A percentile compares a stretch with the other conserved stretches of the same genome.
Evolutionary conservation across 805 yeast genomes (phyloP).

Genomic region (Dipodascus albidus): DNA sequence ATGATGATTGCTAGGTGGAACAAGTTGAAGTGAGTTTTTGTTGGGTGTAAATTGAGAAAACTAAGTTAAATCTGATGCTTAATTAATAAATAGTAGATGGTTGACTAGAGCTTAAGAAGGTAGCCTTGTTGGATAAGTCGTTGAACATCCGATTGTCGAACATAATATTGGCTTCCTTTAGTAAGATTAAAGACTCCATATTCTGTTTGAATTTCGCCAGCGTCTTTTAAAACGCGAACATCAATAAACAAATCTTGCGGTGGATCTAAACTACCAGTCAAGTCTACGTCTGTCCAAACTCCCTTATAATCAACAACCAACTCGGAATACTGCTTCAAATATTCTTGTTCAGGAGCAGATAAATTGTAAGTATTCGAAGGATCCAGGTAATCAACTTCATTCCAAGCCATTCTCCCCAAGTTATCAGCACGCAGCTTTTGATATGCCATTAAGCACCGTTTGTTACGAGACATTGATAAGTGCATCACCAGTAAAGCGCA

Average conservation of each 20-base stretch:
- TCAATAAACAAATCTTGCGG: conserved; percentile 89
- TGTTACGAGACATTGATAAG: conserved; percentile 75
- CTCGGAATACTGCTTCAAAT: conserved; percentile 58
- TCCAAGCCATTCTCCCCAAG: conserved; percentile 63
- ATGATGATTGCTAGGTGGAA: neutral
- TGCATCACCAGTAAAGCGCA: conserved; percentile 48
- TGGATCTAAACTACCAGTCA: conserved; percentile 82
- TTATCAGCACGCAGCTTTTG: conserved; percentile 59
- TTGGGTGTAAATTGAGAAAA: neutral
- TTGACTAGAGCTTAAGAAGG: conserved; percentile 50
- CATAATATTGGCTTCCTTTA: conserved; percentile 89
- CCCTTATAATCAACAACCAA: conserved; percentile 68
- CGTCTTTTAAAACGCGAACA: conserved; percentile 85
- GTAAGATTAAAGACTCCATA: conserved; percentile 91
- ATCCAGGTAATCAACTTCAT: conserved; percentile 24
- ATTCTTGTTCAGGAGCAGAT: conserved; percentile 73
- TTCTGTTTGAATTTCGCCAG: conserved; percentile 95
- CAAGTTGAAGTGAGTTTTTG: neutral
- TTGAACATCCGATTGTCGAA: conserved; percentile 89
- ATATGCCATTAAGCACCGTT: conserved; percentile 80
- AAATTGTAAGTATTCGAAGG: conserved; percentile 34
- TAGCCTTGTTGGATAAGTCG: conserved; percentile 90
- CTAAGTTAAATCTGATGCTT: no score
- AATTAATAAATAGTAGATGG: no score
- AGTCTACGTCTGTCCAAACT: conserved; percentile 67